Evolutionary conservation across 176 grass and related monocot species (phyloP).

Genomic region (Microstegium vimineum): DNA sequence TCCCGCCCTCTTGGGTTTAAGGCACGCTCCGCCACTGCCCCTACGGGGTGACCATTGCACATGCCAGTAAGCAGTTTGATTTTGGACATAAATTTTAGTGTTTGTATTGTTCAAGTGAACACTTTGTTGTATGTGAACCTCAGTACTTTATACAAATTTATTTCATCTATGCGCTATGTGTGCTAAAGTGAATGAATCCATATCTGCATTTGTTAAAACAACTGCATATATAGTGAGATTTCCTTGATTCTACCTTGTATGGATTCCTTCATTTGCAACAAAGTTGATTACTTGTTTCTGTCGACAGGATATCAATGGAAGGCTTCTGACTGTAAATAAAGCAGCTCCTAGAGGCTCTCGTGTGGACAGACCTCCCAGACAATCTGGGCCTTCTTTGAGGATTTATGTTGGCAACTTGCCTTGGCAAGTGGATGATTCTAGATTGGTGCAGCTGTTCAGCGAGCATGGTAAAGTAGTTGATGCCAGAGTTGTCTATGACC

Average conservation of each 20-base stretch:
- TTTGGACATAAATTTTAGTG: not conserved
- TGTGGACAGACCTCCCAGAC: slow-evolving; percentile 56
- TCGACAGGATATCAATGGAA: slow-evolving; percentile 63
- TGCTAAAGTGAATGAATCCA: not conserved
- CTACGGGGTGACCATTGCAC: too few species aligned
- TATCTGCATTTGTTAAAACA: not conserved
- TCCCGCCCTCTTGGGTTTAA: too few species aligned
- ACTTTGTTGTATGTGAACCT: not conserved
- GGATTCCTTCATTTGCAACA: not conserved
- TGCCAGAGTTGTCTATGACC: slow-evolving; percentile 71
- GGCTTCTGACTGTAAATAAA: slow-evolving; percentile 78
- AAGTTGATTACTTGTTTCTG: not conserved
- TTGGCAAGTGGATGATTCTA: slow-evolving; percentile 84
- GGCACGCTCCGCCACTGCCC: too few species aligned
- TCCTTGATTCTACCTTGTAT: not conserved
- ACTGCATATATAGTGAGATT: not conserved
- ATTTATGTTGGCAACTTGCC: slow-evolving; percentile 86
- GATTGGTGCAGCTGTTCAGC: slow-evolving; percentile 72
- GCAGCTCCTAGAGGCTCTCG: slow-evolving; percentile 74
- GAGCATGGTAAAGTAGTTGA: slow-evolving; percentile 85
- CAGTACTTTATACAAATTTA: not conserved
- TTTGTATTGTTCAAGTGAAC: not conserved
- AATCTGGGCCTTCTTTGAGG: slow-evolving; percentile 43
- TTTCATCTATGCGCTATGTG: not conserved
- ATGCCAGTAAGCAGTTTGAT: too few species aligned